Base-by-base conservation (phyloP, 1,139 yeast species). In the Protomyces lactucae-debilis region DNA sequence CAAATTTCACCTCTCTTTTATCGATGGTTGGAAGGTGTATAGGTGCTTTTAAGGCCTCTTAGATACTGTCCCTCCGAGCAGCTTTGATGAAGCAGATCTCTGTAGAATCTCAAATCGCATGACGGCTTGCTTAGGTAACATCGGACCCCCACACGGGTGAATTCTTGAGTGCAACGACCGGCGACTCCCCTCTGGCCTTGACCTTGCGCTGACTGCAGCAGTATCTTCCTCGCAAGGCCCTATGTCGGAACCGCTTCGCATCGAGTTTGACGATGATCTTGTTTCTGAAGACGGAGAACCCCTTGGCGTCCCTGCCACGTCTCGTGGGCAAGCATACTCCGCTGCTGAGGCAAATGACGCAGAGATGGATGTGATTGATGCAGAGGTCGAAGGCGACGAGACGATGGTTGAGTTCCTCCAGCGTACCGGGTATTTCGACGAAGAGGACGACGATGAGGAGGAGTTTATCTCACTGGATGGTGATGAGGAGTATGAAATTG, bases 371-470 rank as follows among this genome's bases (percentile, higher is more conserved):
- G 43, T 37, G 16, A 12, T 37, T 14, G 43, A 37, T n/a, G 16
- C 5, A 14, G 43, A 37, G 9, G 16, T 9, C 5, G 16, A 37
- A 37, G 43, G 43, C 14, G 14, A 37, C 43, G 43, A 37, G 16
- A 37, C 16, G 16, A 37, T 37, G 14, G 43, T 37, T 12, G 43
- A 37, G 4, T 37, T 37, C 16, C 43, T 37, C 6, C 43, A 37
- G 43, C 43, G 43, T 37, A 37, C 43, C 4, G 43, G 40, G 14
- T 36, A 36, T 14, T 36, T 46, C 35, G 39, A 43, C 28, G 52
- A 32, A 28, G 37, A 45, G 3, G 61, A 57, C 36, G 63, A 52
- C 21, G 57, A 55, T n/a, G 54, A 52, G 32, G 54, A 55, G 57
- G 53, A 40, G 9, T 51, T 57, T 40, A 56, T 36, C 32, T 51